Percentiles rank a stretch among this genome's conserved stretches.
These are phyloP conservation scores for Clohesyomyces aquaticus DNA, from an alignment of 495 filamentous ascomycete genomes.

Conservation along the genomic window DNA sequence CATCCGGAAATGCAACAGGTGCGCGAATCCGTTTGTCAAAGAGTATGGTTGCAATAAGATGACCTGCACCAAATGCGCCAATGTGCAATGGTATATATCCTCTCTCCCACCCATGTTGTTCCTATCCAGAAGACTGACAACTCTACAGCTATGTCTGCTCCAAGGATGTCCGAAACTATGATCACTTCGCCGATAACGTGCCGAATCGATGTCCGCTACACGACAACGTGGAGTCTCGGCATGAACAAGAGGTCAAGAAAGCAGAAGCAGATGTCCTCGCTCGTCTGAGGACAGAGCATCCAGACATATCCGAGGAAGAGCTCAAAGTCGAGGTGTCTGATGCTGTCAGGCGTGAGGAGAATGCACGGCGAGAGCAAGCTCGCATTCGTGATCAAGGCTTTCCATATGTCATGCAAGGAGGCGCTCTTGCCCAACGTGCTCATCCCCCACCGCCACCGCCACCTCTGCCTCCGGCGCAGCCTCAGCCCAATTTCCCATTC, in stretches of 20 bases:
- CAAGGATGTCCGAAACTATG: slow-evolving; percentile 57
- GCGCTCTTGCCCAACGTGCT: neutral
- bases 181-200: slow-evolving; percentile 57
- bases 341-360: slow-evolving; percentile 51
- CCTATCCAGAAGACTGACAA: no score
- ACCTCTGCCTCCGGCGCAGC: neutral
- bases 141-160: slow-evolving; percentile 66
- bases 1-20: slow-evolving; percentile 75
- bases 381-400: slow-evolving; percentile 6
- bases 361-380: slow-evolving; percentile 23
- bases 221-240: slow-evolving; percentile 64
- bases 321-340: slow-evolving; percentile 65
- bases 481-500: no score
- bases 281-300: slow-evolving; percentile 61
- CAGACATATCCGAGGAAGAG: slow-evolving; percentile 59
- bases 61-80: slow-evolving; percentile 64
- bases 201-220: slow-evolving; percentile 65
- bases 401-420: slow-evolving; percentile 18
- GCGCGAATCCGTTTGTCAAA: slow-evolving; percentile 69
- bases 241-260: slow-evolving; percentile 65
- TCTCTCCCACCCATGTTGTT: no score
- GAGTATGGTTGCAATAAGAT: slow-evolving; percentile 85
- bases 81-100: slow-evolving; percentile 58
- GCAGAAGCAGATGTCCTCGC: slow-evolving; percentile 66
- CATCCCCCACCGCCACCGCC: neutral